These are phyloP conservation scores for Limonium bicolor DNA, from an alignment of 148 eudicot genomes.

Conservation along the genomic window DNA sequence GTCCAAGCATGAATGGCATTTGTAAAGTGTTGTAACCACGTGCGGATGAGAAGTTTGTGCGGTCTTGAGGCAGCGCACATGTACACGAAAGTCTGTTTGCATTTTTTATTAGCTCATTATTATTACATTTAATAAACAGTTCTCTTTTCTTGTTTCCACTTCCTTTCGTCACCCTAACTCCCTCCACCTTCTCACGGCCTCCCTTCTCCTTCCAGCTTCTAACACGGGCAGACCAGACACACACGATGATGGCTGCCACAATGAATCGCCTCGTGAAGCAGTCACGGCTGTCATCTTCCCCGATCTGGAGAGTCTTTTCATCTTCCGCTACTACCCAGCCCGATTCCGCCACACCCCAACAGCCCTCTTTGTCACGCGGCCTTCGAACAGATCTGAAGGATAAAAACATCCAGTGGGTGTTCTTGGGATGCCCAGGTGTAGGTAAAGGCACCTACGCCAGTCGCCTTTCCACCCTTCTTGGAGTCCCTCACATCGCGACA, in stretches of 20 bases:
- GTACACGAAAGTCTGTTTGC: too few relatives aligned
- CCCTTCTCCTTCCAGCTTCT: too few relatives aligned
- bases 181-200: too few relatives aligned
- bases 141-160: too few relatives aligned
- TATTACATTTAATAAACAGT: too few relatives aligned
- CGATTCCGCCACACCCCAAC: slow-evolving; percentile 7
- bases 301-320: slow-evolving; percentile 23
- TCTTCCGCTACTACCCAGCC: slow-evolving; percentile 19
- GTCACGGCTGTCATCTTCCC: slow-evolving; percentile 14
- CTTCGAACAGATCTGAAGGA: slow-evolving; percentile 17
- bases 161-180: too few relatives aligned
- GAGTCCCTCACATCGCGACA: slow-evolving; percentile 94
- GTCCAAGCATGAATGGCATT: too few relatives aligned
- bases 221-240: too few relatives aligned
- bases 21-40: too few relatives aligned
- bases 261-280: slow-evolving; percentile 28
- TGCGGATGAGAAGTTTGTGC: too few relatives aligned
- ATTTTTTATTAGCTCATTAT: too few relatives aligned
- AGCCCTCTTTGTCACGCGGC: slow-evolving; percentile 5
- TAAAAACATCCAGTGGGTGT: slow-evolving; percentile 82
- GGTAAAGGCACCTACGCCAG: slow-evolving; percentile 94
- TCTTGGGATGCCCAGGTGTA: slow-evolving; percentile 86
- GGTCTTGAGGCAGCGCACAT: too few relatives aligned
- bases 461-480: slow-evolving; percentile 57
- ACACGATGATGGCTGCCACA: slow-evolving; percentile 51